These are phyloP conservation scores for Talaromyces sp. DNA, from an alignment of 2,329 filamentous ascomycete species.

Conservation along the genomic window DNA sequence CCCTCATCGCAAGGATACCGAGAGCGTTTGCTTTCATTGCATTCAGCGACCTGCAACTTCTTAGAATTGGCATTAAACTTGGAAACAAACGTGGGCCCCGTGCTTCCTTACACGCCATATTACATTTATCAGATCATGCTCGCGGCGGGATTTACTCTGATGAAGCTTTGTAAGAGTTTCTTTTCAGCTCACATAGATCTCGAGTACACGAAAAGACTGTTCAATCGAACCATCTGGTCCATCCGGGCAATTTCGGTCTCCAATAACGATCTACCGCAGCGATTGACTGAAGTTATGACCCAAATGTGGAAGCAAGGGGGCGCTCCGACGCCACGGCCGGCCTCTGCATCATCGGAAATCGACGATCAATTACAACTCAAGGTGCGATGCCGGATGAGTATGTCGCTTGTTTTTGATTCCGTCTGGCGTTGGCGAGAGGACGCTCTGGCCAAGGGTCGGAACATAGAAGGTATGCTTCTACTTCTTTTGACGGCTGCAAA, in stretches of 20 bases:
- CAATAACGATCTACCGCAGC: constrained; percentile 61
- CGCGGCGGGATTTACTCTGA: constrained; percentile 60
- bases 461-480: constrained; percentile 61
- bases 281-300: constrained; percentile 62
- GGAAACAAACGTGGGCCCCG: constrained; percentile 44
- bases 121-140: constrained; percentile 68
- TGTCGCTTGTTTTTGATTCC: constrained; percentile 65
- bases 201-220: constrained; percentile 55
- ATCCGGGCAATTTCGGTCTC: constrained; percentile 60
- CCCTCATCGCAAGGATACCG: constrained; percentile 46
- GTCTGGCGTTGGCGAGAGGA: constrained; percentile 67
- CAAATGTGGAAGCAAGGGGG: constrained; percentile 60
- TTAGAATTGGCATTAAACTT: constrained; percentile 47
- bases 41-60: constrained; percentile 46
- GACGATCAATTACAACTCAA: constrained; percentile 57
- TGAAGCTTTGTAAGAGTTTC: constrained; percentile 65
- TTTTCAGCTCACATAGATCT: constrained; percentile 57
- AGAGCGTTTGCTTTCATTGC: constrained; percentile 44
- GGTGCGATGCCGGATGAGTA: constrained; percentile 64
- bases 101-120: constrained; percentile 55
- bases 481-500: neutral
- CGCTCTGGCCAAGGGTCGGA: constrained; percentile 65
- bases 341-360: constrained; percentile 30
- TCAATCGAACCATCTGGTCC: constrained; percentile 57
- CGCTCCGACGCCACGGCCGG: constrained; percentile 28